Percentiles rank a stretch among this genome's conserved stretches.
Evolutionary conservation across 2,329 filamentous ascomycete genomes (phyloP).

Genomic region (Fusarium multiceps): DNA sequence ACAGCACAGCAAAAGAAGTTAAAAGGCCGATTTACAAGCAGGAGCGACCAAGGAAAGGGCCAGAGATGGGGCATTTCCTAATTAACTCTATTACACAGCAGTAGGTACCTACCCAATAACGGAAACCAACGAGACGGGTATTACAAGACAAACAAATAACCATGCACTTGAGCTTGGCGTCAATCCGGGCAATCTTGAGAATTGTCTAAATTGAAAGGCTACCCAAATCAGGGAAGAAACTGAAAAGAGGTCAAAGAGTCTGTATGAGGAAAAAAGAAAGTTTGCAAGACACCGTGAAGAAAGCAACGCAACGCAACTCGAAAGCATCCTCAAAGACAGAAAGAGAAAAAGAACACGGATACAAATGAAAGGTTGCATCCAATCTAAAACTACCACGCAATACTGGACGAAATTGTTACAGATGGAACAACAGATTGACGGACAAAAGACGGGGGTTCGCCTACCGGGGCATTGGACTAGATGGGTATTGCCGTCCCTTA

Average conservation of each 20-base stretch:
- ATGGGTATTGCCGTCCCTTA: constrained; percentile 3
- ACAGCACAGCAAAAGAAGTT: neutral
- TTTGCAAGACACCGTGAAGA: constrained; percentile 7
- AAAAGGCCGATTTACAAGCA: neutral
- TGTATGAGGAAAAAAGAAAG: constrained; percentile 7
- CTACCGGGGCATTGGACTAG: constrained; percentile 27
- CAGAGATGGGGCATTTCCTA: neutral
- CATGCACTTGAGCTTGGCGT: neutral
- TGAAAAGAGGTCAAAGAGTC: constrained; percentile 7
- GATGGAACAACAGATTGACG: constrained; percentile 18
- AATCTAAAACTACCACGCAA: constrained; percentile 6
- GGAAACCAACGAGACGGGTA: neutral
- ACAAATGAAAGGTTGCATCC: neutral
- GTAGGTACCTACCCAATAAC: neutral
- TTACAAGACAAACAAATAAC: neutral
- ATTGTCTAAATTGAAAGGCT: neutral
- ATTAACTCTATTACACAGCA: neutral
- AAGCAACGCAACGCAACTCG: constrained; percentile 26
- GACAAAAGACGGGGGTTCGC: constrained; percentile 26
- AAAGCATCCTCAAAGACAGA: constrained; percentile 2
- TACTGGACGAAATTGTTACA: constrained; percentile 8
- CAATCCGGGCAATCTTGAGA: neutral
- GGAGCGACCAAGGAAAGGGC: neutral
- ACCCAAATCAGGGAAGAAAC: neutral
- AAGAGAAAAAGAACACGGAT: neutral